phyloP scores from a whole-genome alignment of 2,329 filamentous ascomycete genomes.

The Sporothrix protearum region DNA sequence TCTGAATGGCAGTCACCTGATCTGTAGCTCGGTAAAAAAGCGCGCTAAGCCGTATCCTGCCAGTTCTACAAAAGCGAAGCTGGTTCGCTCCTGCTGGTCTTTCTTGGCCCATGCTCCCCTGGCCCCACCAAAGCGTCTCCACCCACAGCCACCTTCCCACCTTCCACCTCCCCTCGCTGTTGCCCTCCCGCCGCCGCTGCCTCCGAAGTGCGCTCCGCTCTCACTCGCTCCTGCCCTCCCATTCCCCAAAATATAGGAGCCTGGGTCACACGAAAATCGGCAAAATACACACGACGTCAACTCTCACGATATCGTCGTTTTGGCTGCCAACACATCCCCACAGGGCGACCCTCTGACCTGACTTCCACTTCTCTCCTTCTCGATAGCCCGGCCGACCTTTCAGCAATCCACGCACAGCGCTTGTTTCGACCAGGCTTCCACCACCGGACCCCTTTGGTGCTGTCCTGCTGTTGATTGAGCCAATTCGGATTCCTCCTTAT shows the following conservation, averaged over 20 bases:
- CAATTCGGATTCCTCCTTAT: slow-evolving; percentile 5
- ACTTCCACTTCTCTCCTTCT: not conserved
- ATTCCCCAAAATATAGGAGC: not conserved
- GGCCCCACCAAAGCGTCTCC: slow-evolving; percentile 11
- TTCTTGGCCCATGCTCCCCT: slow-evolving; percentile 1
- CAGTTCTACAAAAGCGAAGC: slow-evolving; percentile 5
- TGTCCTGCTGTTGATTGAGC: not conserved
- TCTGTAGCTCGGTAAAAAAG: not conserved
- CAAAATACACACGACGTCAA: slow-evolving; percentile 13
- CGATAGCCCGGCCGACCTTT: not conserved
- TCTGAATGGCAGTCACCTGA: slow-evolving; percentile 8
- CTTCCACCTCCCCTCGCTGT: not conserved
- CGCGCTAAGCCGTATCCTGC: slow-evolving; percentile 17
- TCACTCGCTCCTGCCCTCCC: slow-evolving; percentile 17
- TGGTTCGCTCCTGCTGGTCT: not conserved
- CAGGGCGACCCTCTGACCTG: too few relatives aligned
- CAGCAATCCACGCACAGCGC: not conserved
- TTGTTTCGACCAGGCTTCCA: not conserved
- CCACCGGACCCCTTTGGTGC: not conserved
- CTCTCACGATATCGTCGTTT: not conserved
- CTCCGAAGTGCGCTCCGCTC: slow-evolving; percentile 14
- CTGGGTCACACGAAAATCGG: slow-evolving; percentile 9
- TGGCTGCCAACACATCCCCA: not conserved
- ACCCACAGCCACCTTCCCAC: slow-evolving; percentile 5
- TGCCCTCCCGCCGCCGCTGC: slow-evolving; percentile 5